These are phyloP conservation scores for Filobasidium uniguttulatum DNA, from an alignment of 1,284 basidiomycete species.

Conservation along the genomic window DNA sequence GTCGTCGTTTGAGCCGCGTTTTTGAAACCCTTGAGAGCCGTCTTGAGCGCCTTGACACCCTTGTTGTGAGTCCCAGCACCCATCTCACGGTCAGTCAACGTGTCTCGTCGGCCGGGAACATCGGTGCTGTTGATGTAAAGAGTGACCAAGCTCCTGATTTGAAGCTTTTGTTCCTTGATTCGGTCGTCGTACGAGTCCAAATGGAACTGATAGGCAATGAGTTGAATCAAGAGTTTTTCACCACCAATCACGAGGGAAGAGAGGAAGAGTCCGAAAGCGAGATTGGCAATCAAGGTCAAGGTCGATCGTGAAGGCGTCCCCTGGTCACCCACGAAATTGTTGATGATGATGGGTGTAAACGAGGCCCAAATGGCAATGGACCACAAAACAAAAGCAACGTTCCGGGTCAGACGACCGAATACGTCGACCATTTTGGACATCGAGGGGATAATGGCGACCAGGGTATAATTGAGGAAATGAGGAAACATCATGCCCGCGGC, in stretches of 20 bases:
- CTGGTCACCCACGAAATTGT: constrained; percentile 16
- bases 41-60: constrained; percentile 54
- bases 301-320: constrained; percentile 6
- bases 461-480: constrained; percentile 45
- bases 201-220: constrained; percentile 66
- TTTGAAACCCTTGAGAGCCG: constrained; percentile 56
- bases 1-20: constrained; percentile 65
- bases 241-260: constrained; percentile 57
- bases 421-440: constrained; percentile 63
- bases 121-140: constrained; percentile 67
- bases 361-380: constrained; percentile 52
- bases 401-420: constrained; percentile 52
- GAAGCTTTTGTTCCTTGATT: constrained; percentile 68
- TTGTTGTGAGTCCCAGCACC: constrained; percentile 39
- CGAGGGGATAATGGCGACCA: constrained; percentile 58
- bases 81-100: constrained; percentile 41
- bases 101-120: constrained; percentile 54
- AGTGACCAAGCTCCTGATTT: constrained; percentile 55
- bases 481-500: constrained; percentile 53
- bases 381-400: constrained; percentile 55
- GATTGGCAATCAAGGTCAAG: constrained; percentile 42
- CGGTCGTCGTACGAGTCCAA: constrained; percentile 79
- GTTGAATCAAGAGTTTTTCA: constrained; percentile 78
- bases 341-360: constrained; percentile 43
- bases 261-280: constrained; percentile 62